These are phyloP conservation scores for Beauveria pseudobassiana DNA, from an alignment of 2,329 filamentous ascomycete genomes.

Conservation along the genomic window DNA sequence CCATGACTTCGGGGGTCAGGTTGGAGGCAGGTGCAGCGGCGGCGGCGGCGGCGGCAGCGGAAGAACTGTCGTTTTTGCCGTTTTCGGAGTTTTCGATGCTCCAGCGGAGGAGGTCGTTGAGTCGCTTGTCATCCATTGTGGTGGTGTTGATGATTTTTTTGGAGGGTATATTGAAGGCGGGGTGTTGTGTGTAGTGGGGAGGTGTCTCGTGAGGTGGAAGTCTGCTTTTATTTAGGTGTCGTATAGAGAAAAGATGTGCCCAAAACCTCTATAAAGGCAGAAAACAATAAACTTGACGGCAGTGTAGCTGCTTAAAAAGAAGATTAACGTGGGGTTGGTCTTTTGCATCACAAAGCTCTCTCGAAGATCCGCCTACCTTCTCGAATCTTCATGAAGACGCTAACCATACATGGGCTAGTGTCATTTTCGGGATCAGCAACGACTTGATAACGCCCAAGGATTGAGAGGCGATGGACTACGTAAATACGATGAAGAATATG, in stretches of 20 bases:
- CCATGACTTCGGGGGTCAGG: slow-evolving; percentile 64
- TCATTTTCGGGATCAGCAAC: background rate
- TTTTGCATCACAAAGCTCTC: slow-evolving; percentile 14
- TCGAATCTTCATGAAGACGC: slow-evolving; percentile 12
- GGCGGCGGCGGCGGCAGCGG: slow-evolving; percentile 20
- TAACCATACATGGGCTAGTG: slow-evolving; percentile 5
- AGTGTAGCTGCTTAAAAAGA: background rate
- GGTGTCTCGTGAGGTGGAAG: background rate
- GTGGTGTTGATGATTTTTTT: background rate
- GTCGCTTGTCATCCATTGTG: slow-evolving; percentile 43
- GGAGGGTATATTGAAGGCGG: background rate
- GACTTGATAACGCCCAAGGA: no score
- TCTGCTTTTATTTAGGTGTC: background rate
- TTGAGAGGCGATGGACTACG: background rate
- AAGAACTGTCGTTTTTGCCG: slow-evolving; percentile 18
- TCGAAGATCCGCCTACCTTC: slow-evolving; percentile 9
- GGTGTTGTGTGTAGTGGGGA: background rate
- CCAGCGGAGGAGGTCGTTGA: slow-evolving; percentile 79
- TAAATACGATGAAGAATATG: no score
- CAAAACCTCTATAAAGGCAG: background rate
- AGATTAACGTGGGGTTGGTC: slow-evolving; percentile 5
- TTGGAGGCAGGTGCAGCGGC: slow-evolving; percentile 15
- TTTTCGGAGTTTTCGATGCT: slow-evolving; percentile 45
- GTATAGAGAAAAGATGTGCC: background rate
- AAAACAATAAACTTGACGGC: background rate